phyloP scores from a whole-genome alignment of 1,139 yeast species.

The Geotrichum aggregatum region DNA sequence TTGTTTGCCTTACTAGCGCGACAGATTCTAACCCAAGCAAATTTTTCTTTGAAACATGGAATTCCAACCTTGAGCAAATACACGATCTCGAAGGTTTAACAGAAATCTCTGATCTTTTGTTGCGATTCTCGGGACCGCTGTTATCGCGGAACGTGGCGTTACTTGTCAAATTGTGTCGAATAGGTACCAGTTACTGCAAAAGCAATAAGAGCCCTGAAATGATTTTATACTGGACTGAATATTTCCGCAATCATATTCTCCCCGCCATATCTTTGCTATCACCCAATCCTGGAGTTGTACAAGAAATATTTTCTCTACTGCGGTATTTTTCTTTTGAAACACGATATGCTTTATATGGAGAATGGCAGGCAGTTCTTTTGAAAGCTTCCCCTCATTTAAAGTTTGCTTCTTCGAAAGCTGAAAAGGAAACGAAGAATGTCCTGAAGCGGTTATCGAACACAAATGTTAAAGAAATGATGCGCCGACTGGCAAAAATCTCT shows the following conservation, averaged over 20 bases:
- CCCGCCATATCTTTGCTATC: conserved; percentile 62
- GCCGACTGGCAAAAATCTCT: conserved; percentile 71
- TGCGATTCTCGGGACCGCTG: conserved; percentile 56
- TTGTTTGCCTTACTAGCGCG: conserved; percentile 19
- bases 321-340: conserved; percentile 54
- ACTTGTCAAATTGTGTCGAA: conserved; percentile 58
- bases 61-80: conserved; percentile 41
- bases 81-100: conserved; percentile 47
- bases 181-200: conserved; percentile 43
- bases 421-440: conserved; percentile 74
- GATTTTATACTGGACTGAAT: conserved; percentile 51
- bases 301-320: conserved; percentile 57
- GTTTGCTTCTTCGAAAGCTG: conserved; percentile 64
- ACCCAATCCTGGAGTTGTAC: conserved; percentile 59
- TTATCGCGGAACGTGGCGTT: conserved; percentile 51
- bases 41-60: conserved; percentile 58
- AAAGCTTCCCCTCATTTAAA: conserved; percentile 58
- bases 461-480: conserved; percentile 71
- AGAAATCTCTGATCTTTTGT: conserved; percentile 45
- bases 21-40: conserved; percentile 25
- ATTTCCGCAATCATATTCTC: conserved; percentile 60
- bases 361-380: conserved; percentile 54
- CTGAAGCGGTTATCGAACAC: conserved; percentile 85
- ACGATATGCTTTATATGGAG: conserved; percentile 81
- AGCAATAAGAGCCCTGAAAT: conserved; percentile 28